Base-by-base conservation (phyloP, 495 filamentous ascomycete genomes). In the Sabuloglossum arenarium region DNA sequence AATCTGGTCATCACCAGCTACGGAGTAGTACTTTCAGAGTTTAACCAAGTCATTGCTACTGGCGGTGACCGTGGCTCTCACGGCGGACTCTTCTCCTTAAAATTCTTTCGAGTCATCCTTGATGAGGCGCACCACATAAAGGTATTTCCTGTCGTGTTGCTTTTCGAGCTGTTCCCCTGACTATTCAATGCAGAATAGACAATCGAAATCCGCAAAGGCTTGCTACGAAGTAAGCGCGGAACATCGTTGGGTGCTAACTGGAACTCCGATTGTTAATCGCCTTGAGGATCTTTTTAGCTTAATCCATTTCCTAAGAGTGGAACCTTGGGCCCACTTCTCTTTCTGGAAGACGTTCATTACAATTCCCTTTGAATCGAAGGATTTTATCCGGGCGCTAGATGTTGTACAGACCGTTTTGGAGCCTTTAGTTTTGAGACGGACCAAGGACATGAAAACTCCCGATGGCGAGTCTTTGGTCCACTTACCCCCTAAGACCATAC, bases 341-440 rank as follows among this genome's bases (percentile, higher is more conserved):
- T 98, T 93, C 70, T 98, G 91, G 91, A 86, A 89, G 59, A 97
- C 93, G 0, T 98, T 98, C 67, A 98, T 98, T 60, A 98, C 93
- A 0, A 80, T 90, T 14, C 91, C 91, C 0, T 98, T 98, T 55
- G 91, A 98, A 64, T 86, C 85, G 0, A 93, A 91, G 60, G 84
- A 98, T 60, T 95, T 87, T 59, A 77, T 95, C 50, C 81, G 88
- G 5, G 91, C 93, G 1, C 75, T 98, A 8, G 91, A 97, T 64
- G 93, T 98, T 3, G 93, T 98, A 1, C 91, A 98, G 62, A 97
- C 88, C 0, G 91, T 98, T 0, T 70, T 98, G 23, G 93, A 98
- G 62, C 91, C 91, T 9, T 72, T 98, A 8, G 91, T 98, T n/a
- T 79, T 97, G 61, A 78, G 91, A 28, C 75, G 91, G 59, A 98